A percentile compares a stretch with the other conserved stretches of the same genome.
Evolutionary conservation across 768 basidiomycete genomes (phyloP).

Genomic region (Hirschioporus abietinus): DNA sequence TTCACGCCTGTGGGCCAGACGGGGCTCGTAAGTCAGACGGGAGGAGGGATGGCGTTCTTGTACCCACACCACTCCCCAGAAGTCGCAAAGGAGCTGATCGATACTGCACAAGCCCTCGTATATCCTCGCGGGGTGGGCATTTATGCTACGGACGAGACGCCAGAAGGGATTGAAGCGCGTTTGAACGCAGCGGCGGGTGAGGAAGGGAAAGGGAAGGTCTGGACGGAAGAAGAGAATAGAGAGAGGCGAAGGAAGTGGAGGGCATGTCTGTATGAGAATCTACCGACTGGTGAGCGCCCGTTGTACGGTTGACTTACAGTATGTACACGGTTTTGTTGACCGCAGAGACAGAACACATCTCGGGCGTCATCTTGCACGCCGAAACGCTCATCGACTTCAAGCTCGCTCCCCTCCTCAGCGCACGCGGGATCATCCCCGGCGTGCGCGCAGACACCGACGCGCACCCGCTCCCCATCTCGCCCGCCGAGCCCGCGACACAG

Average conservation of each 20-base stretch:
- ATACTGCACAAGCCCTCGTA: conserved; percentile 39
- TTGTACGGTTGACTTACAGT: not conserved
- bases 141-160: conserved; percentile 49
- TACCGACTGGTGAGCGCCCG: conserved; percentile 31
- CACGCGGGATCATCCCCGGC: conserved; percentile 43
- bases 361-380: conserved; percentile 45
- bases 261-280: conserved; percentile 36
- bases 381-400: conserved; percentile 47
- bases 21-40: not conserved
- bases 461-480: conserved; percentile 38
- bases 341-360: conserved; percentile 35
- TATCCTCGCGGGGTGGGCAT: conserved; percentile 45
- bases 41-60: conserved; percentile 19
- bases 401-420: conserved; percentile 37
- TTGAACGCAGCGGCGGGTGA: conserved; percentile 32
- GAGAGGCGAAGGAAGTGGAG: conserved; percentile 40
- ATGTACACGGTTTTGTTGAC: too few species aligned
- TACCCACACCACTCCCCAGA: conserved; percentile 35
- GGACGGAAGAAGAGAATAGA: conserved; percentile 31
- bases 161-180: conserved; percentile 35
- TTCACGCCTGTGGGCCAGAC: conserved; percentile 19
- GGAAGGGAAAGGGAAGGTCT: conserved; percentile 20
- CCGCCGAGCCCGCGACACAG: conserved; percentile 42
- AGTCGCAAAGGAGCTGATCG: conserved; percentile 38
- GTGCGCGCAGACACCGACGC: conserved; percentile 48